Percentiles rank a stretch among this genome's conserved stretches.
These are phyloP conservation scores for Elongisporangium senticosum DNA, from an alignment of 352 stramenopile genomes.

Conservation along the genomic window DNA sequence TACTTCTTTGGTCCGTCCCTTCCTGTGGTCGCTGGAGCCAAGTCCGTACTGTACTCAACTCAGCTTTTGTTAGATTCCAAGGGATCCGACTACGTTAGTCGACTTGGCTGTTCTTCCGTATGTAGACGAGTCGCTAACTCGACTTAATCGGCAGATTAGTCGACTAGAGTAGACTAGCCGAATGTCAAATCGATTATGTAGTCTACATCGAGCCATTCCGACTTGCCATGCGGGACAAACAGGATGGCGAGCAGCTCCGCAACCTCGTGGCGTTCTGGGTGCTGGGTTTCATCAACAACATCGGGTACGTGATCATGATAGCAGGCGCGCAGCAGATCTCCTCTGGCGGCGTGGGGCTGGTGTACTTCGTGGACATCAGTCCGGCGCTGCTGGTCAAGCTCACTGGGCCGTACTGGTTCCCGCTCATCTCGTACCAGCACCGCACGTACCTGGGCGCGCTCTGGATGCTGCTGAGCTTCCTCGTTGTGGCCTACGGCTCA, in stretches of 20 bases:
- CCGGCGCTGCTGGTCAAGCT: slow-evolving; percentile 87
- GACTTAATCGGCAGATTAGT: neutral
- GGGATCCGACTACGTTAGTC: neutral
- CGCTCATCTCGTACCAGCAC: slow-evolving; percentile 84
- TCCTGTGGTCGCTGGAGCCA: neutral
- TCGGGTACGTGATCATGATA: slow-evolving; percentile 94
- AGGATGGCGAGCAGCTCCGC: slow-evolving; percentile 28
- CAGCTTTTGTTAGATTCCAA: too few relatives aligned
- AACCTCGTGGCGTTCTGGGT: slow-evolving; percentile 88
- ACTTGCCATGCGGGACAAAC: neutral
- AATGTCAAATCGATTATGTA: too few relatives aligned
- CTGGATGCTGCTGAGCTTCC: slow-evolving; percentile 81
- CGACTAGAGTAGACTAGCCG: too few relatives aligned
- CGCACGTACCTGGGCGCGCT: slow-evolving; percentile 66
- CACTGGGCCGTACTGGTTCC: slow-evolving; percentile 92
- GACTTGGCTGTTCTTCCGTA: neutral
- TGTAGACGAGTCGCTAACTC: neutral
- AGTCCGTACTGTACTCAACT: neutral
- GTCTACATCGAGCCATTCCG: neutral
- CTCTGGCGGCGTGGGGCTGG: slow-evolving; percentile 84
- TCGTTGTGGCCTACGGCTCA: slow-evolving; percentile 57
- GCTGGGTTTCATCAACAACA: slow-evolving; percentile 92
- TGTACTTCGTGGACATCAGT: slow-evolving; percentile 92
- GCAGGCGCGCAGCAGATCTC: slow-evolving; percentile 90
- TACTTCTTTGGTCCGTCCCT: neutral